phyloP scores from a whole-genome alignment of 306 rosid species.

The Glycyrrhiza uralensis region DNA sequence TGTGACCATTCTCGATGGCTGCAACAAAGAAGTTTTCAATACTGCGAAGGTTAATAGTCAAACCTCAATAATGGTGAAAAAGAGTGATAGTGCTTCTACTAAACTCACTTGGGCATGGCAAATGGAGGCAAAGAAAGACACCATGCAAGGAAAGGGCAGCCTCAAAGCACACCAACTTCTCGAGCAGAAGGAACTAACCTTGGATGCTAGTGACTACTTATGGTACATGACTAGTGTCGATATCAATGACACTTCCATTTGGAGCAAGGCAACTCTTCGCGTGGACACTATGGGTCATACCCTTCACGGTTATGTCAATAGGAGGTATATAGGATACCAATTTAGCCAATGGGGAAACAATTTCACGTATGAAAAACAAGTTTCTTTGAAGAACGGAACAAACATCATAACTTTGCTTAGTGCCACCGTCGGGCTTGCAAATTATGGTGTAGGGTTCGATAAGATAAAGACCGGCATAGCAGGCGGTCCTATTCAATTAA shows the following conservation, averaged over 20 bases:
- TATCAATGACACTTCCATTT: not conserved
- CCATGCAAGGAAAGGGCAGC: not conserved
- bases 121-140: not conserved
- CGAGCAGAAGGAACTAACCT: not conserved
- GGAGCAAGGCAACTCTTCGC: not conserved
- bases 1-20: not conserved
- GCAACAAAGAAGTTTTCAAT: too few relatives aligned
- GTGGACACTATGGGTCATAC: not conserved
- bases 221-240: not conserved
- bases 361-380: not conserved
- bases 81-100: not conserved
- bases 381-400: not conserved
- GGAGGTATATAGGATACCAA: not conserved
- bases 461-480: conserved; percentile 8
- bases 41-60: not conserved
- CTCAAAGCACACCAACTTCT: not conserved
- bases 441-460: not conserved
- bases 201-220: not conserved
- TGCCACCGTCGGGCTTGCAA: not conserved
- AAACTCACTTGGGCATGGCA: not conserved
- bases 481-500: not conserved
- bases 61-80: not conserved
- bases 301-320: not conserved
- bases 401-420: not conserved
- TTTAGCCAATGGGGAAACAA: not conserved